phyloP scores from a whole-genome alignment of 2,329 filamentous ascomycete species.

The Teratosphaeriaceae sp. region DNA sequence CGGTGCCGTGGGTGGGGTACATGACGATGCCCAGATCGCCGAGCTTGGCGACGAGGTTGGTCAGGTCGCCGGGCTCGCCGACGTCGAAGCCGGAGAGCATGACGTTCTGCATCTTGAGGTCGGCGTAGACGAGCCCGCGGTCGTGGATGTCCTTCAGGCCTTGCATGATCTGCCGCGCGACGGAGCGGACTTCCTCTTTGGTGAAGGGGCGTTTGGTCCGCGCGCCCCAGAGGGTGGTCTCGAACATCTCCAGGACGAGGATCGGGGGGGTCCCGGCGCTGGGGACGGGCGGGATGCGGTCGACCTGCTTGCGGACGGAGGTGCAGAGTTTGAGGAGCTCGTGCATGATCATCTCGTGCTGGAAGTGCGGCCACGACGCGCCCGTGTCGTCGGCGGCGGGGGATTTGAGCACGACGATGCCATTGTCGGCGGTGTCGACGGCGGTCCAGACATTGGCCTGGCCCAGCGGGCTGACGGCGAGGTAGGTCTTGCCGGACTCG shows the following conservation, averaged over 20 bases:
- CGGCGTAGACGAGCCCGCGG: slow-evolving; percentile 23
- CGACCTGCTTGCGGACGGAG: slow-evolving; percentile 20
- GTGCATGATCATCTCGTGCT: slow-evolving; percentile 27
- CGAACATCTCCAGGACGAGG: slow-evolving; percentile 21
- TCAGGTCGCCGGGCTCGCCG: slow-evolving; percentile 10
- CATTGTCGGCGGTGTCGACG: slow-evolving; percentile 15
- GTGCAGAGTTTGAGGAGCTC: slow-evolving; percentile 21
- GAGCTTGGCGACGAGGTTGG: slow-evolving; percentile 18
- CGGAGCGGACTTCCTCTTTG: slow-evolving; percentile 17
- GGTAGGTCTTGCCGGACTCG: slow-evolving; percentile 22
- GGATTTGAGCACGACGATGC: slow-evolving; percentile 22
- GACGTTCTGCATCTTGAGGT: slow-evolving; percentile 26
- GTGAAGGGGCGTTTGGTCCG: slow-evolving; percentile 22
- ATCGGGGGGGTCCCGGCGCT: slow-evolving; percentile 14
- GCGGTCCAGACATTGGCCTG: slow-evolving; percentile 25
- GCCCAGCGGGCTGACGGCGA: slow-evolving; percentile 22
- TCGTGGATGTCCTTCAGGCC: slow-evolving; percentile 21
- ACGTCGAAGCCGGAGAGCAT: slow-evolving; percentile 22
- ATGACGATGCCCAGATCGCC: slow-evolving; percentile 25
- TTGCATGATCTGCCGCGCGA: slow-evolving; percentile 17
- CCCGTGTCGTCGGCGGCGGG: slow-evolving; percentile 16
- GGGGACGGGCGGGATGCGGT: slow-evolving; percentile 19
- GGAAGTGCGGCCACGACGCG: slow-evolving; percentile 19
- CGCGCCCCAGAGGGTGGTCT: slow-evolving; percentile 22
- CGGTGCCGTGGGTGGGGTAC: slow-evolving; percentile 18